Base-by-base conservation (phyloP, 371 early-diverging fungal species). In the Mucor indicus region DNA sequence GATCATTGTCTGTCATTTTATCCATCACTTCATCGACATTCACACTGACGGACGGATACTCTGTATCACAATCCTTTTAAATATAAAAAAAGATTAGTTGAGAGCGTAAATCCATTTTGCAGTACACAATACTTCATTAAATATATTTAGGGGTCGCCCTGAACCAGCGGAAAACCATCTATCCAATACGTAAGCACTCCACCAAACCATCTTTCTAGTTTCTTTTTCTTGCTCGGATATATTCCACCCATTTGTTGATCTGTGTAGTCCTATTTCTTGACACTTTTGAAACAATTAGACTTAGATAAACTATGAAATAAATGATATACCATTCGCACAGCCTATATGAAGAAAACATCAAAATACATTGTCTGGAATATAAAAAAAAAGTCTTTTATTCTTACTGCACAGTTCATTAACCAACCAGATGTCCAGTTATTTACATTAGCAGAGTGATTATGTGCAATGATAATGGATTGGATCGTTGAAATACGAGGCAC, bases 181-280 rank as follows among this genome's bases (percentile, higher is more conserved):
- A 53, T 81, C 82, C 30, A 69, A 40, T 21, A 78, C 30, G 22
- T 75, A 79, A 12, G 67, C 43, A n/a, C 61, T 51, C 74, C 79
- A 76, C 80, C 80, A 81, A 4, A 77, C 60, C 17, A 77, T 65
- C 33, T 65, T 69, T n/a, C 79, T 48, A 16, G 72, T 55, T 57
- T 81, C 76, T 11, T 60, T 57, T 42, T 81, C 73, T 29, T 64
- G 50, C 12, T 59, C 29, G 5, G 69, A 57, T 30, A 76, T 60
- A 43, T 57, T 56, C 55, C 67, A 61, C 24, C 66, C 57, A 11
- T 50, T 39, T 30, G 55, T 65, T 20, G 66, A 72, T 23, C 79
- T 57, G 33, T 79, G 74, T 50, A 77, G 55, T 2, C 80, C 76
- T 48, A 81, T 42, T 47, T 79, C 81, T 54, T 79, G 76, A 12